Percentiles rank a stretch among this genome's conserved stretches.
Conservation (phyloP, 106 monocot genomes). For the Chionographis japonica region DNA sequence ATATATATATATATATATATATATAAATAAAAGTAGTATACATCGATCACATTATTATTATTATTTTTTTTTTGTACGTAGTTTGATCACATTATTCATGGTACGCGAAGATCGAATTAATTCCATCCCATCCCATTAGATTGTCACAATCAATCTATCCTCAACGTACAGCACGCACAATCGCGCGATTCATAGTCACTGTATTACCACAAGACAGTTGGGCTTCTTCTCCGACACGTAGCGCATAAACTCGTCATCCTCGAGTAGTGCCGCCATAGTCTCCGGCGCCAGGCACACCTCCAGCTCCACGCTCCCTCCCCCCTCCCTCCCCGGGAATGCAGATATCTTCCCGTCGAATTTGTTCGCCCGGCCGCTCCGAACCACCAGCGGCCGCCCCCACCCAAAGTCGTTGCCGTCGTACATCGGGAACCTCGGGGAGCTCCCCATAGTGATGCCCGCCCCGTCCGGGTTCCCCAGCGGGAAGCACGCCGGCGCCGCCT, state of each 20-base stretch:
- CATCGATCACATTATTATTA: too few relatives aligned
- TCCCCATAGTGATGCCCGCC: constrained; percentile 77
- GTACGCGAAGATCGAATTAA: too few relatives aligned
- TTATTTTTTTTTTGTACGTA: too few relatives aligned
- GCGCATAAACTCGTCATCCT: constrained; percentile 70
- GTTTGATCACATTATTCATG: too few relatives aligned
- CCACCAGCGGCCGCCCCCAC: constrained; percentile 70
- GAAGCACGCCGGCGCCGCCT: constrained; percentile 52
- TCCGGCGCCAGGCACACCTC: constrained; percentile 80
- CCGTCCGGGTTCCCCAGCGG: constrained; percentile 75
- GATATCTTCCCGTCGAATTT: constrained; percentile 98
- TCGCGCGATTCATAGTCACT: too few relatives aligned
- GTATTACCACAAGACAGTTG: too few relatives aligned
- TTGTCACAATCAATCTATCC: too few relatives aligned
- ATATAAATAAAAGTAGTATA: too few relatives aligned
- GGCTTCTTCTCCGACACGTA: constrained; percentile 27
- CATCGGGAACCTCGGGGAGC: constrained; percentile 88
- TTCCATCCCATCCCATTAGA: too few relatives aligned
- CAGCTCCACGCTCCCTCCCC: constrained; percentile 60
- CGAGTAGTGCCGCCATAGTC: constrained; percentile 66
- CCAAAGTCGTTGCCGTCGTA: constrained; percentile 87
- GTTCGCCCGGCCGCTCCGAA: constrained; percentile 79
- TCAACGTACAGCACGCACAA: too few relatives aligned
- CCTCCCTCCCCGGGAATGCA: constrained; percentile 69
- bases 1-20: too few relatives aligned